Percentiles rank a stretch among this genome's conserved stretches.
phyloP scores from a whole-genome alignment of 345 rosid genomes.

The Salix udensis region DNA sequence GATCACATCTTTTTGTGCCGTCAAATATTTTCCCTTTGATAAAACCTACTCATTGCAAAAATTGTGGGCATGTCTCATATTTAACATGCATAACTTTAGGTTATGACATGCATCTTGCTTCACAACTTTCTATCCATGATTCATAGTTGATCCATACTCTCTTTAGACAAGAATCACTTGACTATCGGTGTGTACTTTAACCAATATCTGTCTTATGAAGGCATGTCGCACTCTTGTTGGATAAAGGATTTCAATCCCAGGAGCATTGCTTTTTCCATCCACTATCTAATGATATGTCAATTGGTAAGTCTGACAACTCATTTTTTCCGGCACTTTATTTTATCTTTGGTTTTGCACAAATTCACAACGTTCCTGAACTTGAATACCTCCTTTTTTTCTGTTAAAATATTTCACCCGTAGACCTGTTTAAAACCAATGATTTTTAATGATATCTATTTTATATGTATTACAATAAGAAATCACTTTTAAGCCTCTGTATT shows the following conservation, averaged over 20 bases:
- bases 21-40: background rate
- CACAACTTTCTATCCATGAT: background rate
- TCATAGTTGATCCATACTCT: background rate
- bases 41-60: too few species aligned
- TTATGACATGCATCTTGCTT: background rate
- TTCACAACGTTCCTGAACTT: background rate
- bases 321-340: background rate
- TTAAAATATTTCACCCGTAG: too few species aligned
- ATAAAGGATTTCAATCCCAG: slow-evolving; percentile 61
- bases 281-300: slow-evolving; percentile 69
- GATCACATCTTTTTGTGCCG: background rate
- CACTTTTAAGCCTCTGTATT: background rate
- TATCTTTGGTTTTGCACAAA: background rate
- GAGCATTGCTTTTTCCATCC: slow-evolving; percentile 81
- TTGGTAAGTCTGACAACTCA: slow-evolving; percentile 45
- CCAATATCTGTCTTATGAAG: slow-evolving; percentile 30
- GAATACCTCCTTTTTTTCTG: background rate
- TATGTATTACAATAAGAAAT: too few species aligned
- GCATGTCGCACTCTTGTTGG: slow-evolving; percentile 72
- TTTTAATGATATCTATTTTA: too few species aligned
- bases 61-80: background rate
- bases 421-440: background rate
- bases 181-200: background rate
- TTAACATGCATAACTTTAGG: background rate
- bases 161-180: background rate